A percentile compares a stretch with the other conserved stretches of the same genome.
Evolutionary conservation across 352 stramenopile species (phyloP).

Genomic region (Phytophthora pisi): DNA sequence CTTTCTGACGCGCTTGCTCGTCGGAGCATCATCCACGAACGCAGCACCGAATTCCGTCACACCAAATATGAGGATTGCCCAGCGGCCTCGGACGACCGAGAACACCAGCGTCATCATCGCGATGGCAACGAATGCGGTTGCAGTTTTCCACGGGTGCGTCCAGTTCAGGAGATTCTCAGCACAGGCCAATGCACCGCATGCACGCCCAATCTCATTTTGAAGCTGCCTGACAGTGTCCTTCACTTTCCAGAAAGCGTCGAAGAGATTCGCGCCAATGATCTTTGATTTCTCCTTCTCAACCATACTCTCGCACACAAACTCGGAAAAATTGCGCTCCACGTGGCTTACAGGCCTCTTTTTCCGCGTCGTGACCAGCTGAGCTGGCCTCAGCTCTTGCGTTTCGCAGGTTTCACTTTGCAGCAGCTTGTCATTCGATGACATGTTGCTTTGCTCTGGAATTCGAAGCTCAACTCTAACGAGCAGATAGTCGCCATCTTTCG

Average conservation of each 20-base stretch:
- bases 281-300: constrained; percentile 72
- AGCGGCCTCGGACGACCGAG: constrained; percentile 70
- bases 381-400: constrained; percentile 13
- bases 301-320: constrained; percentile 73
- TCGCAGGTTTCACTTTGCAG: constrained; percentile 16
- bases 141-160: constrained; percentile 89
- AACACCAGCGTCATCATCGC: constrained; percentile 60
- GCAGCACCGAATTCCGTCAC: constrained; percentile 80
- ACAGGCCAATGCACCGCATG: constrained; percentile 72
- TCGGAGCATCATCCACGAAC: constrained; percentile 76
- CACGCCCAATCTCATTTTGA: constrained; percentile 74
- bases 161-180: constrained; percentile 89
- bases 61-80: constrained; percentile 76
- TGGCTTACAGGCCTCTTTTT: constrained; percentile 33
- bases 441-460: constrained; percentile 32
- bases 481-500: constrained; percentile 45
- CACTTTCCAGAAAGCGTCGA: constrained; percentile 85
- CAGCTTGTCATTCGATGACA: constrained; percentile 26
- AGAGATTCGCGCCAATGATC: constrained; percentile 69
- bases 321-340: constrained; percentile 67
- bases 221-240: constrained; percentile 82
- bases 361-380: constrained; percentile 8
- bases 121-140: constrained; percentile 57
- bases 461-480: constrained; percentile 61
- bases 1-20: constrained; percentile 80